Percentiles rank a stretch among this genome's conserved stretches.
Conservation (phyloP, 2,329 filamentous ascomycete species). For the Allantophomopsis lycopodina region DNA sequence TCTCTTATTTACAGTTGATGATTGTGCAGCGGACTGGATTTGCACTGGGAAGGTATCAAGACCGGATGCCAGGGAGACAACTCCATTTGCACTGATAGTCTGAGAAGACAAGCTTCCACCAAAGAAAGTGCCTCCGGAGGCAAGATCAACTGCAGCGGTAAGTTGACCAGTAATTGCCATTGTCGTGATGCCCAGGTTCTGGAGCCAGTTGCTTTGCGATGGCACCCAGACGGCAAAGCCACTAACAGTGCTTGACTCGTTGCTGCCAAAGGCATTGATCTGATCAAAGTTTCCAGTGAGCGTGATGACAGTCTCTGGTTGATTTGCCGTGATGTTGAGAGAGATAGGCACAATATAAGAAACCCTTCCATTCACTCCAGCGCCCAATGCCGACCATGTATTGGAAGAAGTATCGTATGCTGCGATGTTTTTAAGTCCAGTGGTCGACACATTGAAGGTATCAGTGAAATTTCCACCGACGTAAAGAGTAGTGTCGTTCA, state of each 20-base stretch:
- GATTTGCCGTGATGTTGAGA: constrained; percentile 60
- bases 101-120: constrained; percentile 74
- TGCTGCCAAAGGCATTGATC: constrained; percentile 54
- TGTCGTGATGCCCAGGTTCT: constrained; percentile 54
- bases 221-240: constrained; percentile 91
- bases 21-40: constrained; percentile 26
- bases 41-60: constrained; percentile 45
- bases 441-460: constrained; percentile 44
- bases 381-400: constrained; percentile 67
- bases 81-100: constrained; percentile 58
- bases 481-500: constrained; percentile 53
- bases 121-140: constrained; percentile 49
- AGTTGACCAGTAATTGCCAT: constrained; percentile 61
- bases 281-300: constrained; percentile 70
- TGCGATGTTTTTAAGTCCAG: constrained; percentile 64
- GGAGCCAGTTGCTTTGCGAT: constrained; percentile 73
- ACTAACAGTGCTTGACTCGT: constrained; percentile 43
- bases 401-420: constrained; percentile 57
- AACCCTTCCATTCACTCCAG: constrained; percentile 73
- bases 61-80: constrained; percentile 43
- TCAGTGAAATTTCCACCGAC: constrained; percentile 77
- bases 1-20: constrained; percentile 30
- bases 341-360: constrained; percentile 60
- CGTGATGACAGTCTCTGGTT: constrained; percentile 60
- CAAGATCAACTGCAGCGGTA: constrained; percentile 53